Evolutionary conservation across 768 basidiomycete species (phyloP), one percentile per base, ranked within the genome.

Genomic region (Infundibulicybe gibba): DNA sequence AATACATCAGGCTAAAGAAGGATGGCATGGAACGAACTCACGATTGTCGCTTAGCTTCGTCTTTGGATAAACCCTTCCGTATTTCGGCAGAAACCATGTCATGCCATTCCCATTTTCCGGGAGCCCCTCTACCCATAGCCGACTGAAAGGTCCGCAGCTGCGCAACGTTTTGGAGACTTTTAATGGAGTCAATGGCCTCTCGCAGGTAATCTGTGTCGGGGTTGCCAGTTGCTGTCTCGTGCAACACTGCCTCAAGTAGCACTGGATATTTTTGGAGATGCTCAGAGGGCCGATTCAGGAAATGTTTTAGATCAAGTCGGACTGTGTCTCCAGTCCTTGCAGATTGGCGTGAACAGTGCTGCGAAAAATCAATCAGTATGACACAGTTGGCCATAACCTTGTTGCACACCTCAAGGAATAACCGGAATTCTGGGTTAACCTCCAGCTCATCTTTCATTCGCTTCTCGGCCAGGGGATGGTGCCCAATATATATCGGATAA

Each of bases 91-190:
- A 65, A 4, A 94, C 89, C 14, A 97, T 65, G 61, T 94, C 89
- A 59, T 90, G 82, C 94, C 94, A 97, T 53, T 94, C 89, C 75
- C 88, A 83, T 60, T 90, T 92, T 3, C 76, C 80, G 2, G 86
- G 81, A 2, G 79, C 72, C 3, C 92, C 93, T 56, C 81, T 81
- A 12, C 90, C 82, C 85, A 91, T 93, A 0, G 90, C 87, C 35
- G 81, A 76, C 61, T 97, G 94, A 81, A 94, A 97, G 3, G 92
- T 90, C 53, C 85, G 78, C 41, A 97, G 66, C 61, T 92, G 89
- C 1, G 90, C 85, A 4, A 91, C 77, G 5, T 79, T 77, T 51
- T 92, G 89, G 47, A 97, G 66, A 52, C 80, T 86, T 58, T 85
- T 84, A 61, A 97, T 91, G 0, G 90, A 84, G 41, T 81, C 80